phyloP scores from a whole-genome alignment of 73 alveolate species.

The Paramecium caudatum region DNA sequence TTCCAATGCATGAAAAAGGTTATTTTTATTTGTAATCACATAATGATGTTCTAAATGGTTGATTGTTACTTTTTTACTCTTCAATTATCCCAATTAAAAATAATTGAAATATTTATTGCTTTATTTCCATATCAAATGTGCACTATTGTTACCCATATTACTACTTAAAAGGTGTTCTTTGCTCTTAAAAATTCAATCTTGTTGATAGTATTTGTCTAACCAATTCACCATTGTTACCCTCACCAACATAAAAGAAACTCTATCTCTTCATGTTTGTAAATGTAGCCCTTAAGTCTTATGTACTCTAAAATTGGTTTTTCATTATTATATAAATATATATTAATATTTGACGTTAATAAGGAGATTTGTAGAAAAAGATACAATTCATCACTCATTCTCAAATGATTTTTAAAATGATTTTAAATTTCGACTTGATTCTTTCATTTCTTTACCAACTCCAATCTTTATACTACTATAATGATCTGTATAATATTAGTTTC shows the following conservation, averaged over 20 bases:
- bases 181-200: conserved; percentile 29
- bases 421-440: no score
- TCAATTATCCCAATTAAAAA: conserved; percentile 20
- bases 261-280: neutral
- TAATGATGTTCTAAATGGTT: conserved; percentile 58
- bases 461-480: conserved; percentile 15
- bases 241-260: conserved; percentile 40
- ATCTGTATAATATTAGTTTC: conserved; percentile 23
- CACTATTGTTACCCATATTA: conserved; percentile 1
- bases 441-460: neutral
- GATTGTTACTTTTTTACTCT: conserved; percentile 50
- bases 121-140: conserved; percentile 52
- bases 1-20: conserved; percentile 14
- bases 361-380: no score
- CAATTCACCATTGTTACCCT: conserved; percentile 47
- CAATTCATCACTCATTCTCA: no score
- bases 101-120: conserved; percentile 50
- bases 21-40: conserved; percentile 33
- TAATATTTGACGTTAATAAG: no score
- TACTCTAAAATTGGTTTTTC: neutral
- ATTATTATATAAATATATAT: no score
- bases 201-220: neutral
- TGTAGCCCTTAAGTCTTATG: neutral
- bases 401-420: no score
- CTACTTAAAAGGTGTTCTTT: conserved; percentile 58